phyloP scores from a whole-genome alignment of 352 stramenopile genomes.

The Phytophthora citricola region DNA sequence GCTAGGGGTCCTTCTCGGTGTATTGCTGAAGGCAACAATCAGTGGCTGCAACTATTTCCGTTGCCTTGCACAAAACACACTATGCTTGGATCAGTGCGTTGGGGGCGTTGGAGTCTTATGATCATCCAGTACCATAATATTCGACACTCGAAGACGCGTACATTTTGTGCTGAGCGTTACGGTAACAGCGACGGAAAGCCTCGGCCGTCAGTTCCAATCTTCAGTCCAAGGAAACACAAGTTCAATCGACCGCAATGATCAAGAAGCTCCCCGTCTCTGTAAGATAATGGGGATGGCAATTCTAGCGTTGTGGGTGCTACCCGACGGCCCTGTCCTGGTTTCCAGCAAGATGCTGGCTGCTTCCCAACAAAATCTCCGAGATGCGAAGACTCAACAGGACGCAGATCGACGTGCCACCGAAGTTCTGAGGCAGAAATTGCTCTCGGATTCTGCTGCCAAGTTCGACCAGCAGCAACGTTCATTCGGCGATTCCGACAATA shows the following conservation, averaged over 20 bases:
- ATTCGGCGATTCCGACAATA: conserved; percentile 29
- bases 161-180: neutral
- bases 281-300: conserved; percentile 7
- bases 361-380: conserved; percentile 15
- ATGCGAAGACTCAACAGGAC: conserved; percentile 18
- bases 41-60: neutral
- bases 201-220: neutral
- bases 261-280: conserved; percentile 10
- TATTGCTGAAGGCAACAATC: neutral
- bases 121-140: neutral
- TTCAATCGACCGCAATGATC: conserved; percentile 7
- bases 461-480: conserved; percentile 11
- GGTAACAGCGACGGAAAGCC: neutral
- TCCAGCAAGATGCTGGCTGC: conserved; percentile 12
- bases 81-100: conserved; percentile 1
- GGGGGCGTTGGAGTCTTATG: neutral
- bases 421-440: conserved; percentile 10
- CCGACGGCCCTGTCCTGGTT: conserved; percentile 9
- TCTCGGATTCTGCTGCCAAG: conserved; percentile 11
- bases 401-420: conserved; percentile 21
- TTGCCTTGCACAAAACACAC: neutral
- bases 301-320: conserved; percentile 6
- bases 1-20: neutral
- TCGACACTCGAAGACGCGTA: neutral
- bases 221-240: neutral